Evolutionary conservation across 75 land plant species (phyloP).

Genomic region (Cryptomeria japonica): DNA sequence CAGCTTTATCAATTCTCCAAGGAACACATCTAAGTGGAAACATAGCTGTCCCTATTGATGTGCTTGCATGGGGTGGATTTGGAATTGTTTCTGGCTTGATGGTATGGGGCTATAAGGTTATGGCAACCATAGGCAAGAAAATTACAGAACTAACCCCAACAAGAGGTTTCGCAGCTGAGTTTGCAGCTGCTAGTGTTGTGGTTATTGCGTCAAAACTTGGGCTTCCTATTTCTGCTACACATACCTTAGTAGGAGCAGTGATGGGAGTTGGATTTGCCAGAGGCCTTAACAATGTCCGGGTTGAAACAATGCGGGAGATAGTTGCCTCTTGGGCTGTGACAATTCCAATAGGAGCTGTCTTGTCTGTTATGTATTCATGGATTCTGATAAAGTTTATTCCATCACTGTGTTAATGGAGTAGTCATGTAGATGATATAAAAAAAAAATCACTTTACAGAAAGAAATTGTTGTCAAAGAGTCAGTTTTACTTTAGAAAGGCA

Average conservation of each 20-base stretch:
- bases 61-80: conserved; percentile 99
- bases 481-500: too few relatives aligned
- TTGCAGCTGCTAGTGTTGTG: conserved; percentile 97
- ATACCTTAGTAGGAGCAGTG: conserved; percentile 96
- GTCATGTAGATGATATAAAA: background rate
- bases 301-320: conserved; percentile 87
- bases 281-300: conserved; percentile 84
- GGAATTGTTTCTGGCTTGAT: conserved; percentile 94
- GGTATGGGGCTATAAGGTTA: conserved; percentile 98
- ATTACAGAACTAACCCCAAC: conserved; percentile 98
- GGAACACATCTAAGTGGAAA: conserved; percentile 53
- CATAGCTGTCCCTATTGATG: conserved; percentile 71
- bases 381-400: conserved; percentile 69
- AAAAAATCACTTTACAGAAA: too few relatives aligned
- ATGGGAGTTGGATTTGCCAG: conserved; percentile 99
- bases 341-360: conserved; percentile 86
- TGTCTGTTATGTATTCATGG: conserved; percentile 76
- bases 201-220: conserved; percentile 91
- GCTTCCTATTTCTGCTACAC: conserved; percentile 95
- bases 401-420: conserved; percentile 10
- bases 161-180: conserved; percentile 97
- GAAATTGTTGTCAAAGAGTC: too few relatives aligned
- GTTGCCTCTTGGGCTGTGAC: conserved; percentile 93
- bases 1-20: conserved; percentile 82
- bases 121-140: conserved; percentile 96